Percentiles rank a stretch among this genome's conserved stretches.
Evolutionary conservation across 768 basidiomycete species (phyloP).

Genomic region (Glaciozyma martinii): DNA sequence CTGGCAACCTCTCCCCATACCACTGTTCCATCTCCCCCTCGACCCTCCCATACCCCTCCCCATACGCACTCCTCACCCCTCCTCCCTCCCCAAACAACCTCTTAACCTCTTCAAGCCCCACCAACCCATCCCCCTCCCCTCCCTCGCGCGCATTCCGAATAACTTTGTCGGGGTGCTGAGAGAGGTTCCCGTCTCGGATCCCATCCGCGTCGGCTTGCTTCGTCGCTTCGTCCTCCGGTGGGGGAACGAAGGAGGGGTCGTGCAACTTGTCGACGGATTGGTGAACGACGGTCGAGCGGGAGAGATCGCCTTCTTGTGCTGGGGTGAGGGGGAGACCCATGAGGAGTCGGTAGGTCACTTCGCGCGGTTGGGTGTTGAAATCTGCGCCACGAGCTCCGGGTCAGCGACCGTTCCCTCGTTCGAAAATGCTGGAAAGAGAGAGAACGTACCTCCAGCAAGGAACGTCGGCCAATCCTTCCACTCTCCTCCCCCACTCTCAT

Average conservation of each 20-base stretch:
- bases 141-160: constrained; percentile 67
- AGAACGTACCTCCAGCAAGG: constrained; percentile 64
- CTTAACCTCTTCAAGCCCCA: constrained; percentile 52
- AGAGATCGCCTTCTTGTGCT: constrained; percentile 42
- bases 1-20: constrained; percentile 19
- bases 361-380: constrained; percentile 79
- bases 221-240: constrained; percentile 15
- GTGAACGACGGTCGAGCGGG: constrained; percentile 24
- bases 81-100: constrained; percentile 41
- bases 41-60: constrained; percentile 32
- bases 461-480: constrained; percentile 63
- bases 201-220: constrained; percentile 39
- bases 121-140: constrained; percentile 56
- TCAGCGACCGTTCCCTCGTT: not conserved
- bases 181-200: constrained; percentile 41
- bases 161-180: constrained; percentile 55
- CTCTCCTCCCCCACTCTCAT: constrained; percentile 38
- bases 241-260: constrained; percentile 18
- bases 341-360: constrained; percentile 71
- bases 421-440: not conserved
- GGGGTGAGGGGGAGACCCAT: constrained; percentile 52
- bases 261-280: constrained; percentile 25
- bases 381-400: constrained; percentile 46
- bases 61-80: constrained; percentile 19
- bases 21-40: constrained; percentile 13